Evolutionary conservation across 2,329 filamentous ascomycete genomes (phyloP).

Genomic region (Blumeria graminis): DNA sequence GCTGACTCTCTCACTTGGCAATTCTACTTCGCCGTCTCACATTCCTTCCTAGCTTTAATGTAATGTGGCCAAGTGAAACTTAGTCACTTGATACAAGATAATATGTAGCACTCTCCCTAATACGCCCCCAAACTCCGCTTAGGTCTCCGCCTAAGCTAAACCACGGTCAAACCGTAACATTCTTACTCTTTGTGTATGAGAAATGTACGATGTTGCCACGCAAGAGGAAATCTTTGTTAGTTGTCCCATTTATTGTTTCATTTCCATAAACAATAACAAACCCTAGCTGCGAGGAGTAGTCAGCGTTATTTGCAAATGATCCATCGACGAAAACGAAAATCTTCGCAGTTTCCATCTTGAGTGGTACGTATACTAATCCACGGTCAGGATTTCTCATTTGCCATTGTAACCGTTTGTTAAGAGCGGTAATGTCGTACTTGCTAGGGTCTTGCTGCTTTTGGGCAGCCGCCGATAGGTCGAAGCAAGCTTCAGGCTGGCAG

Average conservation of each 20-base stretch:
- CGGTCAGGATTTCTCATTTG: neutral
- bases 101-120: too few species aligned
- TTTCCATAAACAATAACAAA: neutral
- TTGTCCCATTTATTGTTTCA: neutral
- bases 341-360: neutral
- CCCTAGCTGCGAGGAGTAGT: neutral
- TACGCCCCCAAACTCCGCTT: too few species aligned
- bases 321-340: neutral
- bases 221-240: neutral
- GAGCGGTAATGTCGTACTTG: neutral
- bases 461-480: constrained; percentile 2
- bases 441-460: neutral
- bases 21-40: too few species aligned
- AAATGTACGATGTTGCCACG: neutral
- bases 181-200: neutral
- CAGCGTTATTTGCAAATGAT: constrained; percentile 1
- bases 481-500: neutral
- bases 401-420: neutral
- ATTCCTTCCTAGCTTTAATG: too few species aligned
- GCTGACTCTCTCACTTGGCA: too few species aligned
- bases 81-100: too few species aligned
- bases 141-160: too few species aligned
- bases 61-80: too few species aligned
- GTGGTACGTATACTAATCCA: neutral
- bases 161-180: too few species aligned